phyloP scores from a whole-genome alignment of 495 filamentous ascomycete species.

The Bacidia rubella region DNA sequence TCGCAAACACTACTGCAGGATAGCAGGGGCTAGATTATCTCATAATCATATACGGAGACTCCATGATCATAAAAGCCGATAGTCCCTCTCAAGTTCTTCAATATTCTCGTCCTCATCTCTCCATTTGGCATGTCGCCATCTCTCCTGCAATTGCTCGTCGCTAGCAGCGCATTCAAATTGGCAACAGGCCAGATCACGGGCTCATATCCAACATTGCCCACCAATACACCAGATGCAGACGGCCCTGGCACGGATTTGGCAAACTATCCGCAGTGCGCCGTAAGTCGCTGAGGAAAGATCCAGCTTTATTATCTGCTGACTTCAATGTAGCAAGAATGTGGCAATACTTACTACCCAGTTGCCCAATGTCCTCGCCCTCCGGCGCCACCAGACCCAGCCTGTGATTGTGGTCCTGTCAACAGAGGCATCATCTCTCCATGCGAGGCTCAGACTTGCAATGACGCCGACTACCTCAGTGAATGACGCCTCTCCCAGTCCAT shows the following conservation, averaged over 20 bases:
- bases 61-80: too few species aligned
- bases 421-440: neutral
- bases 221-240: neutral
- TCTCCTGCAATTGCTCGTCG: too few species aligned
- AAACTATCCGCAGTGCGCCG: neutral
- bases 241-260: neutral
- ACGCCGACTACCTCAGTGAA: neutral
- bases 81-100: too few species aligned
- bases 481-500: neutral
- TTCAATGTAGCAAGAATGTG: neutral
- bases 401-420: neutral
- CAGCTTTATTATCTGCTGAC: neutral
- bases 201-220: neutral
- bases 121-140: too few species aligned
- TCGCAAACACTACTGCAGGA: too few species aligned
- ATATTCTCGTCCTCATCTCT: too few species aligned
- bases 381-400: neutral
- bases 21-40: too few species aligned
- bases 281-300: too few species aligned
- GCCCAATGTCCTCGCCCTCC: neutral
- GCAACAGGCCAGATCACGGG: conserved; percentile 3
- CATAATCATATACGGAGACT: too few species aligned
- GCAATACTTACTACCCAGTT: neutral
- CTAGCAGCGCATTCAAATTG: too few species aligned
- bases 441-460: neutral